These are phyloP conservation scores for Inga leiocalycina DNA, from an alignment of 306 rosid genomes.

Conservation along the genomic window DNA sequence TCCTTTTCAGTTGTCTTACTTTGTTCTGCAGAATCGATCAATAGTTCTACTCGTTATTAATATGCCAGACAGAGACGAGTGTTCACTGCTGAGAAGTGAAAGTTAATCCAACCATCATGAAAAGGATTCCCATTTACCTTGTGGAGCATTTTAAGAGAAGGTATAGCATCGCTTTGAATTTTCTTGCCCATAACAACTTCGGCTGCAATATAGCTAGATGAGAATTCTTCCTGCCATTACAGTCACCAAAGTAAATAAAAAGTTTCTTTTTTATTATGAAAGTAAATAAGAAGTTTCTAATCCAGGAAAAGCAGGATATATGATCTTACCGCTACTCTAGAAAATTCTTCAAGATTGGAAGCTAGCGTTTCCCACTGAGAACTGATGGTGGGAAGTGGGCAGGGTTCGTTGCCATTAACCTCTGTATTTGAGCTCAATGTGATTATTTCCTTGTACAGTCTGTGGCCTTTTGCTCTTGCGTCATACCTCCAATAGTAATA, in stretches of 20 bases:
- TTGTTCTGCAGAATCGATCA: slow-evolving; percentile 55
- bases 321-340: slow-evolving; percentile 56
- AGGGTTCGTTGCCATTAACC: slow-evolving; percentile 38
- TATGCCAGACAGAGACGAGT: slow-evolving; percentile 24
- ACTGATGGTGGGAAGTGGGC: slow-evolving; percentile 44
- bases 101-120: slow-evolving; percentile 15
- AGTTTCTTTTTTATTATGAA: background rate
- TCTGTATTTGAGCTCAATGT: slow-evolving; percentile 44
- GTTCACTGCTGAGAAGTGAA: background rate
- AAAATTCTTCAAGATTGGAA: slow-evolving; percentile 62
- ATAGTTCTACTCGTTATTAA: background rate
- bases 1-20: slow-evolving; percentile 55
- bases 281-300: slow-evolving; percentile 16
- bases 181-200: slow-evolving; percentile 50
- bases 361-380: slow-evolving; percentile 88
- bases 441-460: slow-evolving; percentile 47
- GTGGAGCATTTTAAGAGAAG: slow-evolving; percentile 65
- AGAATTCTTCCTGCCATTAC: slow-evolving; percentile 62
- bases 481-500: slow-evolving; percentile 68
- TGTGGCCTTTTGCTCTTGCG: slow-evolving; percentile 66
- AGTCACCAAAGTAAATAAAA: slow-evolving; percentile 27
- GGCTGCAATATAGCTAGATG: background rate
- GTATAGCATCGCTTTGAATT: slow-evolving; percentile 69
- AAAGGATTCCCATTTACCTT: slow-evolving; percentile 47
- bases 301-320: slow-evolving; percentile 6